Evolutionary conservation across 805 yeast species (phyloP), one percentile per base, ranked within the genome.

Genomic region (Yamadazyma paraphyllophila): DNA sequence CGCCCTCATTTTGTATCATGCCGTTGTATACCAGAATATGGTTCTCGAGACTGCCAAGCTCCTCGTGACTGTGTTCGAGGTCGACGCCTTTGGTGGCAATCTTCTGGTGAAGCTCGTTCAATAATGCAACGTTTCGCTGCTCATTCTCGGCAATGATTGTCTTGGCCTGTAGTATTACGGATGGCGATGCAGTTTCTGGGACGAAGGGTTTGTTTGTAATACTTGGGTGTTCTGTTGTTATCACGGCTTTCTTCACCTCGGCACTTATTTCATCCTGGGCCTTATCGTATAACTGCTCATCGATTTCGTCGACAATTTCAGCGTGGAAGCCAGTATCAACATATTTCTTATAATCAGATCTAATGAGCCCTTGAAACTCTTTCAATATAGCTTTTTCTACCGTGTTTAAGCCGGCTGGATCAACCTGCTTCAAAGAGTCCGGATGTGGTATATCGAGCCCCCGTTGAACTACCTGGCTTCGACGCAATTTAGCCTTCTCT

Each of bases 391-490:
- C 29, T 5, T 43, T 25, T 2, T 62, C 62, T 2, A 62, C 29
- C 2, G 29, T 14, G 8, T 35, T 3, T 3, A 37, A 8, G 17
- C 36, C 26, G 5, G 34, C 15, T 7, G 36, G 7, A 26, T 42
- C 40, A 5, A 36, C 13, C 7, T 15, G 12, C 27, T 44, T 50
- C 7, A 50, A 29, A 6, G 32, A 42, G n/a, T 11, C 39, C 1
- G 64, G 66, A 38, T 65, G 40, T 1, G 81, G 81, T 11, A 76
- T 63, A 0, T 69, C 65, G 7, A 81, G 63, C 0, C 68, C 76
- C 41, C 61, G 58, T 53, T 76, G 79, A 1, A 78, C 60, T 1
- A 67, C 82, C 46, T 65, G 71, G 0, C 85, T 76, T 39, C 80
- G 55, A 33, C 80, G 59, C 7, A 65, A 51, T 30, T 57, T 60